Evolutionary conservation across 73 alveolate species (phyloP).

Genomic region (Paramecium bursaria): DNA sequence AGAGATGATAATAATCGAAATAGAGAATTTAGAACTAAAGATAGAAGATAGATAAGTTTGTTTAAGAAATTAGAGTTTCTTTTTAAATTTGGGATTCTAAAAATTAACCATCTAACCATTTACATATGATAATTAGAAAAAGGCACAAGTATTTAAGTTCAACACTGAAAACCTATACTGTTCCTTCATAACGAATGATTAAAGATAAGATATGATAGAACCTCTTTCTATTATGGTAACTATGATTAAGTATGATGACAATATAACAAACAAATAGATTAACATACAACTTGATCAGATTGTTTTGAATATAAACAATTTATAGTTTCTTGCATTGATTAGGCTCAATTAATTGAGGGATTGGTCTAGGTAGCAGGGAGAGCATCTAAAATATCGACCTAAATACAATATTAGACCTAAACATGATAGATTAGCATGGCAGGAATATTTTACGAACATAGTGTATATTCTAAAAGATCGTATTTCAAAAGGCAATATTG

Average conservation of each 20-base stretch:
- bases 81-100: background rate
- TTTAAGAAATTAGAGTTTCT: background rate
- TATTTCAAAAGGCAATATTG: too few relatives aligned
- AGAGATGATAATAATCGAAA: conserved; percentile 21
- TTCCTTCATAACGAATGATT: too few relatives aligned
- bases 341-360: conserved; percentile 6
- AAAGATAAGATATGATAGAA: too few relatives aligned
- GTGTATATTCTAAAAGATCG: background rate
- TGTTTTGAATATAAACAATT: conserved; percentile 3
- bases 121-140: too few relatives aligned
- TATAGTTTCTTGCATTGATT: background rate
- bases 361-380: conserved; percentile 17
- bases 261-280: too few relatives aligned
- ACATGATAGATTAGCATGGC: background rate
- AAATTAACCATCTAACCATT: conserved; percentile 4
- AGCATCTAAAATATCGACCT: conserved; percentile 43
- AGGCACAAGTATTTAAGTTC: too few relatives aligned
- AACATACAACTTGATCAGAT: too few relatives aligned
- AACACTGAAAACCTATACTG: too few relatives aligned
- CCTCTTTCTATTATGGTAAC: too few relatives aligned
- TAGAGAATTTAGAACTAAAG: conserved; percentile 5
- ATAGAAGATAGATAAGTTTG: conserved; percentile 14
- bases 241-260: too few relatives aligned
- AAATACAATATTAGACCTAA: conserved; percentile 19
- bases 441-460: conserved; percentile 2